phyloP scores from a whole-genome alignment of 192 early-diverging fungal species.

The Entomortierella chlamydospora region DNA sequence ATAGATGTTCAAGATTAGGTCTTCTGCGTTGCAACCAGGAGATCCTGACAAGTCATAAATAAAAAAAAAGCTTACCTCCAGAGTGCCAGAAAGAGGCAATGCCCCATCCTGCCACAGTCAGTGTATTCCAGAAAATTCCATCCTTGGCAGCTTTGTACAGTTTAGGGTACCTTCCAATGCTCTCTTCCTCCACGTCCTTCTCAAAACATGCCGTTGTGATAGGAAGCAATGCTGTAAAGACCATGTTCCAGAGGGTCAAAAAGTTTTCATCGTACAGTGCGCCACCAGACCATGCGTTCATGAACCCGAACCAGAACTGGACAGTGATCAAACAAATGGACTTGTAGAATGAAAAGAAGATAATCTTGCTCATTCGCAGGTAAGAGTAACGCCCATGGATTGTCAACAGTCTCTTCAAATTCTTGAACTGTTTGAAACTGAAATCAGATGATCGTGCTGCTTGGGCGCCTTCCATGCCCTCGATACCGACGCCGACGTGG shows the following conservation, averaged over 20 bases:
- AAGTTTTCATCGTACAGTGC: constrained; percentile 96
- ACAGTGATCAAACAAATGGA: constrained; percentile 96
- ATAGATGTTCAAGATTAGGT: too few relatives aligned
- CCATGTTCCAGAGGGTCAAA: constrained; percentile 90
- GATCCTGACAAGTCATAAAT: background rate
- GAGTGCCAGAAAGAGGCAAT: constrained; percentile 54
- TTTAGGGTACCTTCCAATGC: constrained; percentile 93
- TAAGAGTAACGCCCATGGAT: constrained; percentile 97
- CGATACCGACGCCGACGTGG: constrained; percentile 95
- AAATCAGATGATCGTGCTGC: constrained; percentile 95
- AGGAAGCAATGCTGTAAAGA: constrained; percentile 91
- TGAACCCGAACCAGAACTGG: constrained; percentile 93
- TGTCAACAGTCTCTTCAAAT: constrained; percentile 88
- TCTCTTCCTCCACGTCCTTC: constrained; percentile 86
- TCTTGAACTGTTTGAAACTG: constrained; percentile 96
- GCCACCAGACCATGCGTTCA: constrained; percentile 94
- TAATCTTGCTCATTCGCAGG: constrained; percentile 91
- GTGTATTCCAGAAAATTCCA: constrained; percentile 48
- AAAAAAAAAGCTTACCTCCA: constrained; percentile 37
- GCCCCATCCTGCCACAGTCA: constrained; percentile 51
- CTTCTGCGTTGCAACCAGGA: background rate
- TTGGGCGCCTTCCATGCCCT: constrained; percentile 93
- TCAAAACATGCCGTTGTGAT: constrained; percentile 95
- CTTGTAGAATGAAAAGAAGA: constrained; percentile 98
- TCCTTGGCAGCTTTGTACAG: constrained; percentile 80